phyloP scores from a whole-genome alignment of 148 eudicot species.

The Mesembryanthemum crystallinum region DNA sequence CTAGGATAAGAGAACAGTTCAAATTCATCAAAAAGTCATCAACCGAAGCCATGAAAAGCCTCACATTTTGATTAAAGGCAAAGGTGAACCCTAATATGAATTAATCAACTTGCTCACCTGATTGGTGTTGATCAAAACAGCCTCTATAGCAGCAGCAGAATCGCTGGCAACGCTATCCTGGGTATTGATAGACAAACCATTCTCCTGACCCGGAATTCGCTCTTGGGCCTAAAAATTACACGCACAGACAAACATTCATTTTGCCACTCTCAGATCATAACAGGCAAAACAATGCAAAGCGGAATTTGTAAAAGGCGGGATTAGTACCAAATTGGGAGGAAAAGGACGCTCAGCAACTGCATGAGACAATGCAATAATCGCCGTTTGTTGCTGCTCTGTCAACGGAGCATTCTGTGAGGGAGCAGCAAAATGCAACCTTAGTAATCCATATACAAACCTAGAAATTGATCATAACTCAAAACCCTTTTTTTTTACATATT shows the following conservation, averaged over 20 bases:
- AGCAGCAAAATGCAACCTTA: background rate
- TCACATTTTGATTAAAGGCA: background rate
- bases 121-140: conserved; percentile 82
- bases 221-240: conserved; percentile 46
- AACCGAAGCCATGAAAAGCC: background rate
- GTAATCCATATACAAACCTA: no score
- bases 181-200: conserved; percentile 53
- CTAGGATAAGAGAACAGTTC: background rate
- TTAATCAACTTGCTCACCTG: conserved; percentile 43
- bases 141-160: conserved; percentile 66
- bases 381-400: conserved; percentile 92
- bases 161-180: conserved; percentile 53
- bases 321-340: conserved; percentile 69
- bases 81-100: background rate
- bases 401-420: conserved; percentile 78
- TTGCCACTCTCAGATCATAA: background rate
- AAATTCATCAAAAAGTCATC: background rate
- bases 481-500: background rate
- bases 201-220: conserved; percentile 40
- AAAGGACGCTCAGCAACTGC: conserved; percentile 90
- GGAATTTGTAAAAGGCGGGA: background rate
- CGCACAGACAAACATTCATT: background rate
- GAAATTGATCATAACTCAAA: background rate
- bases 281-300: background rate
- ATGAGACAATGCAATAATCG: conserved; percentile 78